A percentile compares a stretch with the other conserved stretches of the same genome.
These are phyloP conservation scores for Penicillium subrubescens DNA, from an alignment of 495 filamentous ascomycete genomes.

Conservation along the genomic window DNA sequence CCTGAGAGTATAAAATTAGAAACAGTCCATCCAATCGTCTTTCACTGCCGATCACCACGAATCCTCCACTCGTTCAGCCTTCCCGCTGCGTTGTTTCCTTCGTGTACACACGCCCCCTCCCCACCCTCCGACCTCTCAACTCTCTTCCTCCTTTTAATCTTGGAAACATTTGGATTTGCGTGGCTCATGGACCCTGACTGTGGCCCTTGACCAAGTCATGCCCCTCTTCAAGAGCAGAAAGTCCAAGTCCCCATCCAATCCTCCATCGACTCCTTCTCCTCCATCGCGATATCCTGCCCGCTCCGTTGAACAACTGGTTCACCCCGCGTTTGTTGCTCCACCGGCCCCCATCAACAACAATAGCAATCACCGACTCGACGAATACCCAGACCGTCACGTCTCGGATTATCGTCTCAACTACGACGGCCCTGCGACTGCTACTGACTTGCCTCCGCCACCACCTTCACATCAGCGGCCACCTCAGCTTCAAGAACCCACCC, in stretches of 20 bases:
- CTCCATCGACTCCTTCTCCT: conserved; percentile 9
- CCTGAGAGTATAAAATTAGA: not conserved
- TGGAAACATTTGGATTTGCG: not conserved
- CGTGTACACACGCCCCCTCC: not conserved
- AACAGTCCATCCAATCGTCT: not conserved
- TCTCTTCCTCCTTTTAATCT: not conserved
- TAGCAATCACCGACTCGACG: conserved; percentile 18
- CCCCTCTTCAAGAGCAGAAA: conserved; percentile 34
- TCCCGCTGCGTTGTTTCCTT: not conserved
- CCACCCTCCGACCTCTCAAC: not conserved
- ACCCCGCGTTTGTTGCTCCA: conserved; percentile 25
- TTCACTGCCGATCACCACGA: not conserved
- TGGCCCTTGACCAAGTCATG: conserved; percentile 19
- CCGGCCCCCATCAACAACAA: conserved; percentile 17
- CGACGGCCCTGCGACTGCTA: not conserved
- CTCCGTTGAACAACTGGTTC: conserved; percentile 38
- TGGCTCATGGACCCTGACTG: not conserved
- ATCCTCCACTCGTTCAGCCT: not conserved
- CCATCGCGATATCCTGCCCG: conserved; percentile 28
- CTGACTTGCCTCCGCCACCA: not conserved
- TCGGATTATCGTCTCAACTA: conserved; percentile 10
- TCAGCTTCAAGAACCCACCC: conserved; percentile 17
- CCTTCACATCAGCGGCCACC: conserved; percentile 7
- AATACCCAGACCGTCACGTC: conserved; percentile 27
- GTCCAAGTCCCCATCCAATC: conserved; percentile 25